Percentiles rank a stretch among this genome's conserved stretches.
phyloP scores from a whole-genome alignment of 2,329 filamentous ascomycete genomes.

The Botrytis byssoidea region DNA sequence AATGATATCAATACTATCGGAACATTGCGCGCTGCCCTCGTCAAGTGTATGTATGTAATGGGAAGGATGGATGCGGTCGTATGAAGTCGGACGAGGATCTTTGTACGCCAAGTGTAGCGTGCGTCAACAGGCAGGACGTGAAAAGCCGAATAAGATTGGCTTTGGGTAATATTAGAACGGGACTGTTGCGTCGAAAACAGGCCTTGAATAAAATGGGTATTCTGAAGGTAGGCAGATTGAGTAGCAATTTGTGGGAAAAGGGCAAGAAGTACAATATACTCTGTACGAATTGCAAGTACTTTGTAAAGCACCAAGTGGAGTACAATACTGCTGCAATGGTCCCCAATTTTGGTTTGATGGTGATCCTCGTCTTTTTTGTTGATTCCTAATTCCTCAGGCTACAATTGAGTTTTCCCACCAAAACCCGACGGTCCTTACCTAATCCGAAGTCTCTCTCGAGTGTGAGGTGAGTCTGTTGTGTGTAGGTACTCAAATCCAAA shows the following conservation, averaged over 20 bases:
- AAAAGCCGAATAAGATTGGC: conserved; percentile 1
- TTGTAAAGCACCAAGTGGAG: conserved; percentile 15
- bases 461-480: neutral
- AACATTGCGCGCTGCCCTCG: conserved; percentile 11
- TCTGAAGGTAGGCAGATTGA: neutral
- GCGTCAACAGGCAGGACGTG: conserved; percentile 6
- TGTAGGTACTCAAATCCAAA: neutral
- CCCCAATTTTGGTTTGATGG: neutral
- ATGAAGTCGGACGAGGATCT: conserved; percentile 13
- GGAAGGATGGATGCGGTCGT: neutral
- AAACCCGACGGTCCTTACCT: neutral
- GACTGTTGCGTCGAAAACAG: neutral
- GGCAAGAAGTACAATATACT: neutral
- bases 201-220: neutral
- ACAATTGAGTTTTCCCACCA: neutral
- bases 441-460: neutral
- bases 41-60: neutral
- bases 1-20: neutral
- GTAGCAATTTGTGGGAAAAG: neutral
- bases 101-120: conserved; percentile 11
- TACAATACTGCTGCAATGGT: conserved; percentile 1
- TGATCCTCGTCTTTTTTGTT: conserved; percentile 4
- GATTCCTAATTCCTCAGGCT: conserved; percentile 7
- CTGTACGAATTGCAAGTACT: neutral
- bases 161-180: neutral